Evolutionary conservation across 352 stramenopile species (phyloP), one percentile per base, ranked within the genome.

Genomic region (Peronospora destructor): DNA sequence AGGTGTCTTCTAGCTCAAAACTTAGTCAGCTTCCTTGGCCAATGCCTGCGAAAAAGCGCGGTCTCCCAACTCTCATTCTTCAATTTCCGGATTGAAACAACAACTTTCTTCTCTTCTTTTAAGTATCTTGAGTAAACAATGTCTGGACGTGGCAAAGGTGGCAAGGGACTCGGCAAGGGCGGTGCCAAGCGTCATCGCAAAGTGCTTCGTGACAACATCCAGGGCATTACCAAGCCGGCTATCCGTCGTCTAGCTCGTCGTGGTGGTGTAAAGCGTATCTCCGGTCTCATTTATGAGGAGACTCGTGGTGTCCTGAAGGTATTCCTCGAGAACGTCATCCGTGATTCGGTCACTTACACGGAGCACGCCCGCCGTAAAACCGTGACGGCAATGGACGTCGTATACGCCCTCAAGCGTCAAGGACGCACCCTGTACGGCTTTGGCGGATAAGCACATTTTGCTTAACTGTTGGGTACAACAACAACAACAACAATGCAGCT

Each of bases 271-370:
- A 98, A 98, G 87, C 92, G 95, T 71, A 98, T 98, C 68, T 97
- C 85, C 16, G 94, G 95, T 55, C 80, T 98, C 41, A 98, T 98
- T 71, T 98, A 98, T 72, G 95, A 98, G 74, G 95, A 98, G 73
- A 98, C 94, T 30, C 87, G 94, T 59, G 94, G 95, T 57, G 95
- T 98, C 28, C 85, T 98, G 54, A 98, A 98, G 85, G 94, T 97
- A 21, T 99, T 98, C 77, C 80, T 99, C 11, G 95, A 98, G 76
- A 98, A 98, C 73, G 91, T 98, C n/a, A 98, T 98, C 73, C 76
- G 86, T 62, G 92, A 98, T 71, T 92, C 91, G 33, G 82, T 98
- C 14, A 97, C 86, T 2, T 98, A 97, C 81, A 97, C 91, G 37
- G 93, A 98, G 84, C 90, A 98, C 71, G 93, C 91, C 30, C 86